Base-by-base conservation (phyloP, 805 yeast species). In the Cyberlindnera suaveolens region DNA sequence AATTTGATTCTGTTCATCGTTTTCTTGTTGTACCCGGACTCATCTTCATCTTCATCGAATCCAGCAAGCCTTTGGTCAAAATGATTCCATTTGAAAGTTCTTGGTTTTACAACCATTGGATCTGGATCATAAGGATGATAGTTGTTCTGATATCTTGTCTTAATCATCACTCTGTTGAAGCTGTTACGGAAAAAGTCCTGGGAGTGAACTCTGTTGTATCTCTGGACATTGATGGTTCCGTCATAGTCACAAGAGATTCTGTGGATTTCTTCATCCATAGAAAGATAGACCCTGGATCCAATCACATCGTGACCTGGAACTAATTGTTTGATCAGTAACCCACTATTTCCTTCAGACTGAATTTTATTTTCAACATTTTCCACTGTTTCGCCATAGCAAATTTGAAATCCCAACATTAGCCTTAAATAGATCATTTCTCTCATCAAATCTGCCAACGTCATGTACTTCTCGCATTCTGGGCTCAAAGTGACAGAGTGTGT, bases 61-160 rank as follows among this genome's bases (percentile, higher is more conserved):
- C 99, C 99, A 1, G 97, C 96, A n/a, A 90, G 62, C 19, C 77
- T 76, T 56, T 88, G 96, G 65, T 93, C 99, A 51, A 90, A 71
- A 48, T 81, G 84, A 53, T 90, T 90, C 99, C 99, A 93, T 48
- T 90, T 89, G 48, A 78, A 75, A 13, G 69, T 66, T 36, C 74
- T 63, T 3, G 82, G 74, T 30, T 72, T 73, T 14, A 71, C 71
- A 35, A 74, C 72, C 16, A 76, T 64, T 3, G 80, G 77, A 46
- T 78, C 79, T 6, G 82, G 73, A 43, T 67, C 70, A 1, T 88
- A 72, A 3, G 73, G 67, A 19, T 77, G 66, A 56, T 82, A 90
- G 13, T 68, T 72, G 36, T 75, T 79, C 30, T 88, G 90, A 58
- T 86, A 86, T 43, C 93, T 68, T 0, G 97, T 87, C 58, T 90